A percentile compares a stretch with the other conserved stretches of the same genome.
phyloP scores from a whole-genome alignment of 2,329 filamentous ascomycete species.

The Aspergillus aculeatus region DNA sequence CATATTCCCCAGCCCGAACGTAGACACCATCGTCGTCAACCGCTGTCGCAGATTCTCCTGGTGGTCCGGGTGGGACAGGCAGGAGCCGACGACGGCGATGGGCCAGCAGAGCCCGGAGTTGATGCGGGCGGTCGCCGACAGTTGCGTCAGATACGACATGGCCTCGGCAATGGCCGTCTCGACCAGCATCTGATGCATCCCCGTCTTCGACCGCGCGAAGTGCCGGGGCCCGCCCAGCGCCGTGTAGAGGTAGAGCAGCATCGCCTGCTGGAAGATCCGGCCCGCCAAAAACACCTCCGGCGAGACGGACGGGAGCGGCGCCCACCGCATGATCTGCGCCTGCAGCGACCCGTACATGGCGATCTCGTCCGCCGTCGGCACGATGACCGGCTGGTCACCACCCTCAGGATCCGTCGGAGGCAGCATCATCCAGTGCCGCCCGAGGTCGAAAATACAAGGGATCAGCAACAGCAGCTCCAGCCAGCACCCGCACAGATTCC shows the following conservation, averaged over 20 bases:
- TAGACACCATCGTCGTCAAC: slow-evolving; percentile 24
- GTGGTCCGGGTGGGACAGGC: slow-evolving; percentile 20
- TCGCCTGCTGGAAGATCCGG: slow-evolving; percentile 47
- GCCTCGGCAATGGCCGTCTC: slow-evolving; percentile 27
- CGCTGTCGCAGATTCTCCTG: slow-evolving; percentile 32
- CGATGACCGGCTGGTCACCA: slow-evolving; percentile 12
- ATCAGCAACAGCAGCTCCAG: slow-evolving; percentile 31
- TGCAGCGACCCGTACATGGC: slow-evolving; percentile 47
- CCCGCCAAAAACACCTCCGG: slow-evolving; percentile 44
- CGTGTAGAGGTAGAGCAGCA: slow-evolving; percentile 45
- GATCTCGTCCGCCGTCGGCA: slow-evolving; percentile 43
- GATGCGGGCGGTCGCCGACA: slow-evolving; percentile 26
- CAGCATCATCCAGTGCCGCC: slow-evolving; percentile 34
- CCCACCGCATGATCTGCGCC: slow-evolving; percentile 43
- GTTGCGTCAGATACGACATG: slow-evolving; percentile 25
- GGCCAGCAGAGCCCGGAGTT: slow-evolving; percentile 40
- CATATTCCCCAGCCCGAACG: slow-evolving; percentile 50
- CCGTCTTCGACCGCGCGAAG: slow-evolving; percentile 24
- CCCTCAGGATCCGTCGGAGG: slow-evolving; percentile 12
- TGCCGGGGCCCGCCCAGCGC: slow-evolving; percentile 17
- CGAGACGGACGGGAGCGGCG: slow-evolving; percentile 36
- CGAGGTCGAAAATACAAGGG: slow-evolving; percentile 33
- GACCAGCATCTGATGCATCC: slow-evolving; percentile 29
- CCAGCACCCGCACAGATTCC: slow-evolving; percentile 34
- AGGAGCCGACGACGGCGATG: slow-evolving; percentile 32